Conservation (phyloP, 2,329 filamentous ascomycete genomes). For the Colletotrichum sp. region DNA sequence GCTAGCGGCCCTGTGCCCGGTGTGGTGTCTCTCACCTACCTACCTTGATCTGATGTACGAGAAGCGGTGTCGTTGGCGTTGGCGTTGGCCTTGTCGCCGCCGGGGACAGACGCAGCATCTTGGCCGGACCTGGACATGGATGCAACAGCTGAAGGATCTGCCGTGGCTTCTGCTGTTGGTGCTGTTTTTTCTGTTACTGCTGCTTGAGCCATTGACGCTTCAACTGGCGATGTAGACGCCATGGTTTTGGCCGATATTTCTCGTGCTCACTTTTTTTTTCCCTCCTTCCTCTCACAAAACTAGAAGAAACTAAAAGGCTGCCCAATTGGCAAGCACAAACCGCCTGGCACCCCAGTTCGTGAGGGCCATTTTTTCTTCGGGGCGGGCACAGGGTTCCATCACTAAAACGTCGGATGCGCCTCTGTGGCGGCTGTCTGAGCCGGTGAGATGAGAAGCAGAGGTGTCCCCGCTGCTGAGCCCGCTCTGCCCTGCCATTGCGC, state of each 20-base stretch:
- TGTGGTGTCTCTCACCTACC: background rate
- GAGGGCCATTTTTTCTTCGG: background rate
- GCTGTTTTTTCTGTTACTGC: background rate
- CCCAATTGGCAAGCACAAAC: background rate
- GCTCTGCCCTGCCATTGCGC: background rate
- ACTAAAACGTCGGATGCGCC: background rate
- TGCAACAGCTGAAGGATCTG: background rate
- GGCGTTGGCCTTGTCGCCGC: background rate
- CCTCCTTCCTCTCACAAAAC: background rate
- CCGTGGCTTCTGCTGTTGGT: background rate
- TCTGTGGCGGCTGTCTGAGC: background rate
- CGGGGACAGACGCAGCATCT: background rate
- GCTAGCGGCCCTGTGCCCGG: background rate
- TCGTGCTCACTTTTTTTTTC: background rate
- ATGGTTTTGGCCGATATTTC: background rate
- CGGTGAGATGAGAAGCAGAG: background rate
- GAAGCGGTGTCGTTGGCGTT: conserved; percentile 2
- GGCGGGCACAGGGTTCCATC: conserved; percentile 2
- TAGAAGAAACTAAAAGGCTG: background rate
- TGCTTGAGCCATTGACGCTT: background rate
- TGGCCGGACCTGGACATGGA: background rate
- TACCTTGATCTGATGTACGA: conserved; percentile 7
- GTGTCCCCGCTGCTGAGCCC: background rate
- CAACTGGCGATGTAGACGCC: background rate
- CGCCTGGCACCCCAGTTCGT: background rate